Conservation (phyloP, 768 basidiomycete genomes). For the Tephrocybe sp. region DNA sequence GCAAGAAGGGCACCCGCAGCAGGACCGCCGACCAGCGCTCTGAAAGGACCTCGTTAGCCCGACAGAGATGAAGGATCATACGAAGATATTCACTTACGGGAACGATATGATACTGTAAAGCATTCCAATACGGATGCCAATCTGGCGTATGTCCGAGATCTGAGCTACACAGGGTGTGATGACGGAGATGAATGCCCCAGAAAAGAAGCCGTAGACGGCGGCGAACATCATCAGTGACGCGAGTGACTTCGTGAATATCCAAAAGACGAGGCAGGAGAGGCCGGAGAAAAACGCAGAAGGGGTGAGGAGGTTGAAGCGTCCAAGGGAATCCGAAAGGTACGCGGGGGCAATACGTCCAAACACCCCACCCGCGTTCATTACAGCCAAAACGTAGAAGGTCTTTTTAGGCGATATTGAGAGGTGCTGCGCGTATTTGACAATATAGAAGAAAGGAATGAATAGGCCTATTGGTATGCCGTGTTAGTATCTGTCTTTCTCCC, state of each 20-base stretch:
- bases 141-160: constrained; percentile 57
- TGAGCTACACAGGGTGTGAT: constrained; percentile 68
- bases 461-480: constrained; percentile 41
- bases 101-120: constrained; percentile 66
- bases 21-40: constrained; percentile 65
- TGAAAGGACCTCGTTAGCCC: constrained; percentile 23
- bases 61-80: background rate
- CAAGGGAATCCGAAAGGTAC: constrained; percentile 62
- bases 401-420: constrained; percentile 35
- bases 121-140: constrained; percentile 64
- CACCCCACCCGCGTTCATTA: constrained; percentile 69
- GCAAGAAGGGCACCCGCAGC: constrained; percentile 59
- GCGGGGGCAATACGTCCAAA: constrained; percentile 66
- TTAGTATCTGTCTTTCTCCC: background rate
- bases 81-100: constrained; percentile 52
- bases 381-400: constrained; percentile 58
- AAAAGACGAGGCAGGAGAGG: constrained; percentile 55
- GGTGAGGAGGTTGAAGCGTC: constrained; percentile 65
- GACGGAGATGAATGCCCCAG: constrained; percentile 68
- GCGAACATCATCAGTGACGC: constrained; percentile 50
- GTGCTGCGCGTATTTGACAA: constrained; percentile 56
- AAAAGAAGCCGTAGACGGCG: constrained; percentile 59
- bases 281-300: constrained; percentile 66
- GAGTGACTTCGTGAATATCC: constrained; percentile 48
- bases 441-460: constrained; percentile 73